These are phyloP conservation scores for Hypericum androsaemum DNA, from an alignment of 345 rosid genomes.

Conservation along the genomic window DNA sequence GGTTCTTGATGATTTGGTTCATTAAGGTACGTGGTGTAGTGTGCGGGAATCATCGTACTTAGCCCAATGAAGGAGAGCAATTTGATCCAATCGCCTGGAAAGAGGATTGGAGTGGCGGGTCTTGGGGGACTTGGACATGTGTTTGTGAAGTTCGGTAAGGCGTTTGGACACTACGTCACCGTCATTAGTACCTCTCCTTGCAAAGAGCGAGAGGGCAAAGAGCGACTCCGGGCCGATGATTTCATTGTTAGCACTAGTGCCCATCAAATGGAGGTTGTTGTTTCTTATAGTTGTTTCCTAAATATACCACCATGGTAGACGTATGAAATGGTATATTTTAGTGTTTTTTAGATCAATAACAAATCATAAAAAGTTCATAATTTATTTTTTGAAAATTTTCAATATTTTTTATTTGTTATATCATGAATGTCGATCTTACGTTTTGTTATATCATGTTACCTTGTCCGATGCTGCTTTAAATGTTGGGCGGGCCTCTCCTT, in stretches of 20 bases:
- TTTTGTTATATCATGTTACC: too few relatives aligned
- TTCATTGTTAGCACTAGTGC: constrained; percentile 41
- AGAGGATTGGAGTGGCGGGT: constrained; percentile 44
- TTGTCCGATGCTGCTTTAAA: too few relatives aligned
- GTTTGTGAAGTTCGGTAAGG: constrained; percentile 49
- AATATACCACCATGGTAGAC: background rate
- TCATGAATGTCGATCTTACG: too few relatives aligned
- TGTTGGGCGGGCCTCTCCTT: too few relatives aligned
- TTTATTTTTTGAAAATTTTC: too few relatives aligned
- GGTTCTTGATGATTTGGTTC: background rate
- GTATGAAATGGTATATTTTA: background rate
- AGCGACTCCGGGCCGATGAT: constrained; percentile 42
- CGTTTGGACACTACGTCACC: constrained; percentile 47
- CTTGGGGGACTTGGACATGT: constrained; percentile 49
- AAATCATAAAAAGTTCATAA: too few relatives aligned
- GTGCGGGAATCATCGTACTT: constrained; percentile 52
- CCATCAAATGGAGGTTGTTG: constrained; percentile 36
- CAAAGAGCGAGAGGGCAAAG: constrained; percentile 40
- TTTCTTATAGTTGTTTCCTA: background rate
- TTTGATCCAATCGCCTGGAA: constrained; percentile 22
- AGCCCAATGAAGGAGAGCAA: constrained; percentile 39
- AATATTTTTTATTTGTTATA: too few relatives aligned
- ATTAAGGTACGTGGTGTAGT: constrained; percentile 41
- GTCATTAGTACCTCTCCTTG: constrained; percentile 55
- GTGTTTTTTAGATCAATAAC: background rate